Percentiles rank a stretch among this genome's conserved stretches.
These are phyloP conservation scores for Microsporum ferrugineum DNA, from an alignment of 2,329 filamentous ascomycete genomes.

Conservation along the genomic window DNA sequence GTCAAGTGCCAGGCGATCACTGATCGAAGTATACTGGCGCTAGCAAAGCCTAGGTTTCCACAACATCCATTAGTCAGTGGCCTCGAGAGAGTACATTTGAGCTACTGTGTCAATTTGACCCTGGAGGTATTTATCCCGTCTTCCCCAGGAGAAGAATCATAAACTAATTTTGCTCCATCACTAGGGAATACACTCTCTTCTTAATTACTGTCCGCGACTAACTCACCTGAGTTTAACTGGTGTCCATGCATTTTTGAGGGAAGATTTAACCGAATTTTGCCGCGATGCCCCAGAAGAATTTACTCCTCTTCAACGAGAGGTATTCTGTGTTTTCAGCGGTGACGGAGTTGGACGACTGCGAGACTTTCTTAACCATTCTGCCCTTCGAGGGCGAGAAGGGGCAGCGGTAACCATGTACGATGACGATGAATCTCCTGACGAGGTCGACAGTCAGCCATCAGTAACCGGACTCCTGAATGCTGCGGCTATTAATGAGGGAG, in stretches of 20 bases:
- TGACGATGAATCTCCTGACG: slow-evolving; percentile 34
- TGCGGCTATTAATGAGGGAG: slow-evolving; percentile 32
- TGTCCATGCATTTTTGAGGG: slow-evolving; percentile 76
- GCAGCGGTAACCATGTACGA: slow-evolving; percentile 37
- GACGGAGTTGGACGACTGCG: slow-evolving; percentile 67
- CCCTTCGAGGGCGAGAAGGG: slow-evolving; percentile 25
- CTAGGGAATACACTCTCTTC: slow-evolving; percentile 76
- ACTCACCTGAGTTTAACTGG: slow-evolving; percentile 93
- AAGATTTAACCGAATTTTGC: slow-evolving; percentile 76
- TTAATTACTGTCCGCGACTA: slow-evolving; percentile 83
- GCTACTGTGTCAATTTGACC: slow-evolving; percentile 80
- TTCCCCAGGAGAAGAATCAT: not conserved
- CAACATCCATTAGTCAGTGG: slow-evolving; percentile 52
- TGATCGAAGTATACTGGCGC: slow-evolving; percentile 72
- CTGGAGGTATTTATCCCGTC: slow-evolving; percentile 49
- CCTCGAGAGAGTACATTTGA: slow-evolving; percentile 87
- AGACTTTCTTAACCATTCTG: slow-evolving; percentile 55
- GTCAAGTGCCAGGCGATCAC: slow-evolving; percentile 91
- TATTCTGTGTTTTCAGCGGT: slow-evolving; percentile 96
- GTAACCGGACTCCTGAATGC: slow-evolving; percentile 34
- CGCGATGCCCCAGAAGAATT: slow-evolving; percentile 82
- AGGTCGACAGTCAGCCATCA: slow-evolving; percentile 10
- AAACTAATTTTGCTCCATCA: slow-evolving; percentile 16
- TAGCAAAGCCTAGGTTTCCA: slow-evolving; percentile 54
- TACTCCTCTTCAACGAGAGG: slow-evolving; percentile 83